Evolutionary conservation across 192 early-diverging fungal species (phyloP).

Genomic region (Linnemannia zychae): DNA sequence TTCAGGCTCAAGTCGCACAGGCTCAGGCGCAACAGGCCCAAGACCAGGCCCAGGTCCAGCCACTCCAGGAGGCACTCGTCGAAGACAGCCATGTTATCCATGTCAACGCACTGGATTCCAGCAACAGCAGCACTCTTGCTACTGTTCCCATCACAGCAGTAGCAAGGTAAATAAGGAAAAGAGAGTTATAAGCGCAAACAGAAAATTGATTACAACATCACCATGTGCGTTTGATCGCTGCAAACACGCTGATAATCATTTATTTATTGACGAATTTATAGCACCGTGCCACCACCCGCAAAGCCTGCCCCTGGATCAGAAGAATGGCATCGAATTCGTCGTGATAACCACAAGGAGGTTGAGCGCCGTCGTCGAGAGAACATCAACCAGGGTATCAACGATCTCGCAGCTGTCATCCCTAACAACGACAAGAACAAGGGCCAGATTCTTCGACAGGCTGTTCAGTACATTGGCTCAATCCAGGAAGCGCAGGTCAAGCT

Average conservation of each 20-base stretch:
- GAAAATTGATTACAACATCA: too few species aligned
- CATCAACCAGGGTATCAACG: conserved; percentile 85
- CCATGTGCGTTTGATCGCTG: too few species aligned
- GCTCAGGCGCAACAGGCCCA: conserved; percentile 21
- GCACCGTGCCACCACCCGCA: conserved; percentile 25
- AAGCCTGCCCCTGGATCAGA: conserved; percentile 72
- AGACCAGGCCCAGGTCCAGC: background rate
- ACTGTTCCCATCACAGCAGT: conserved; percentile 29
- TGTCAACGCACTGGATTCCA: conserved; percentile 15
- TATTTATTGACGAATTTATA: background rate
- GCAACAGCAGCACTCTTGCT: conserved; percentile 29
- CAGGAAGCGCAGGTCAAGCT: conserved; percentile 40
- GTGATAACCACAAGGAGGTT: conserved; percentile 89
- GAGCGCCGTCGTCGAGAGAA: conserved; percentile 87
- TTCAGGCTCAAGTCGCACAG: background rate
- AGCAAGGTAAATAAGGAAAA: conserved; percentile 16
- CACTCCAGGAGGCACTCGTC: background rate
- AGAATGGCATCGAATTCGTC: conserved; percentile 76
- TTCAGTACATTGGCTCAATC: conserved; percentile 74
- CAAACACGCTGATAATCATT: background rate
- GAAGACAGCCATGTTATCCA: conserved; percentile 19
- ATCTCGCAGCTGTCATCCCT: conserved; percentile 78
- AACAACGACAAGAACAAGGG: conserved; percentile 82
- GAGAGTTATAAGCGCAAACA: too few species aligned
- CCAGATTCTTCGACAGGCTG: conserved; percentile 75